phyloP scores from a whole-genome alignment of 768 basidiomycete species.

The Lactarius evosmus region DNA sequence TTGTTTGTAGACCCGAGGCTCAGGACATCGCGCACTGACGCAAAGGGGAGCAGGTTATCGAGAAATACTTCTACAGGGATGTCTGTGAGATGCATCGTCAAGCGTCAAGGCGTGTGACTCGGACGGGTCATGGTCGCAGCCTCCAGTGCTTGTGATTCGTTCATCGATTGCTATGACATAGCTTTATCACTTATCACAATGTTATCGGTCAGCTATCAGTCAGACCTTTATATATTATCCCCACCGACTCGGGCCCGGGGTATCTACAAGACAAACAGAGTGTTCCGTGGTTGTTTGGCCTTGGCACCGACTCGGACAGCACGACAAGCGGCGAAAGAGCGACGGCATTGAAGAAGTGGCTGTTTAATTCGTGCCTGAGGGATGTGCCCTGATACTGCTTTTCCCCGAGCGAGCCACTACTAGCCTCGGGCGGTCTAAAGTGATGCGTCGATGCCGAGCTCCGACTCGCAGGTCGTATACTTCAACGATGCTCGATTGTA shows the following conservation, averaged over 20 bases:
- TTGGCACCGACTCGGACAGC: not conserved
- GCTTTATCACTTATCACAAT: not conserved
- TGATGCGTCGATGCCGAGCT: not conserved
- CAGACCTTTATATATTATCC: not conserved
- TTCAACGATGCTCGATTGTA: not conserved
- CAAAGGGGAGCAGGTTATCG: slow-evolving; percentile 62
- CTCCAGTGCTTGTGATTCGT: not conserved
- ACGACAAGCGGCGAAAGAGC: not conserved
- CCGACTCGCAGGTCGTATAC: not conserved
- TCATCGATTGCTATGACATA: not conserved
- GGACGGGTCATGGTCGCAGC: not conserved
- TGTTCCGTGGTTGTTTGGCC: too few relatives aligned
- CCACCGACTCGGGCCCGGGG: too few relatives aligned
- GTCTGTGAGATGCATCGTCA: slow-evolving; percentile 45
- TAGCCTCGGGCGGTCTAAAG: too few relatives aligned
- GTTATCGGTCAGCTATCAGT: not conserved
- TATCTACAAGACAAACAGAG: too few relatives aligned
- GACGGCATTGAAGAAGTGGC: not conserved
- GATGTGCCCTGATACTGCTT: not conserved
- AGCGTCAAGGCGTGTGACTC: not conserved
- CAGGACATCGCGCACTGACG: slow-evolving; percentile 55
- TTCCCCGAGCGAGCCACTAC: too few relatives aligned
- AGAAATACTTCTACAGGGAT: slow-evolving; percentile 76
- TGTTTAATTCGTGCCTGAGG: not conserved
- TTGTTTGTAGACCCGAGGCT: slow-evolving; percentile 60